A percentile compares a stretch with the other conserved stretches of the same genome.
Evolutionary conservation across 805 yeast species (phyloP).

Genomic region (Wickerhamomyces pijperi): DNA sequence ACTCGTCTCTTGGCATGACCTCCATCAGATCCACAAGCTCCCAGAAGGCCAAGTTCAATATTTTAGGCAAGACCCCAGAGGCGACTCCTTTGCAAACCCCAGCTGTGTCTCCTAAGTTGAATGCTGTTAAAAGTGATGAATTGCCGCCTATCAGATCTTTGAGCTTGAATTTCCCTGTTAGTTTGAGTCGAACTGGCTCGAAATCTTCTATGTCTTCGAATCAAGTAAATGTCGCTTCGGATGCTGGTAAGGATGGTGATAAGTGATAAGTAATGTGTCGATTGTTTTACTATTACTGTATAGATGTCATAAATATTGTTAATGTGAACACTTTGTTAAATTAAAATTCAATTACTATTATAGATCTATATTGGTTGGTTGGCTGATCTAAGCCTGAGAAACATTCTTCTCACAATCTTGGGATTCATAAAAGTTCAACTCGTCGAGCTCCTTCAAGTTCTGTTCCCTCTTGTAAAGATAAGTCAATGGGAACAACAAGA

Average conservation of each 20-base stretch:
- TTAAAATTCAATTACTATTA: too few species aligned
- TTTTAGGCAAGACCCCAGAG: constrained; percentile 19
- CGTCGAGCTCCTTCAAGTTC: not conserved
- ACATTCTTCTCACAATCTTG: too few species aligned
- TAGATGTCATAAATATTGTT: too few species aligned
- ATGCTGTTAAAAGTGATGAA: constrained; percentile 11
- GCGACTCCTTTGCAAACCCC: constrained; percentile 19
- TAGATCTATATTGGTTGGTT: too few species aligned
- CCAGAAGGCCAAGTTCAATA: constrained; percentile 6
- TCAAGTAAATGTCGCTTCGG: not conserved
- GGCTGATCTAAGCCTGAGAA: too few species aligned
- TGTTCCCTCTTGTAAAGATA: constrained; percentile 9
- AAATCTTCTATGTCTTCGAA: not conserved
- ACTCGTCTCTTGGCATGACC: constrained; percentile 13
- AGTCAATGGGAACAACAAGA: constrained; percentile 18
- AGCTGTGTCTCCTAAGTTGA: constrained; percentile 16
- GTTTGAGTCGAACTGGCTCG: constrained; percentile 3
- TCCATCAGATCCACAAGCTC: not conserved
- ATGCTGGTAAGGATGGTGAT: too few species aligned
- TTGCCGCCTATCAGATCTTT: constrained; percentile 19
- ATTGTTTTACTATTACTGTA: too few species aligned
- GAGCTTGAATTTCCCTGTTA: constrained; percentile 17
- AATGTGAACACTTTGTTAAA: too few species aligned
- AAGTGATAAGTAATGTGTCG: too few species aligned
- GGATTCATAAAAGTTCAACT: not conserved